Base-by-base conservation (phyloP, 2,329 filamentous ascomycete genomes). In the Aureobasidium sp. region DNA sequence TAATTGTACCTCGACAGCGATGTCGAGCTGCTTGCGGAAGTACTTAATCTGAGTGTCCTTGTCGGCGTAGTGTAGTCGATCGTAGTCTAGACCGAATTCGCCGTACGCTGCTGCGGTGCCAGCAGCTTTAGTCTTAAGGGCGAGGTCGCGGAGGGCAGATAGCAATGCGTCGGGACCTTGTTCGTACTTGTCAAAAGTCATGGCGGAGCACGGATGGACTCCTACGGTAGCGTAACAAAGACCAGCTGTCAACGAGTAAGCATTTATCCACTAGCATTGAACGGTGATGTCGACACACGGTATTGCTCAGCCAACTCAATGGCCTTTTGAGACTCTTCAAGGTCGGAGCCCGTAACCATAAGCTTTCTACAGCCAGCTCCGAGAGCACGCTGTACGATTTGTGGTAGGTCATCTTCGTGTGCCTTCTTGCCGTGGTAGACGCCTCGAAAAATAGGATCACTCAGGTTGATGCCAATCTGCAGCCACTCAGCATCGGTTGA, bases 1-100 rank as follows among this genome's bases (percentile, higher is more conserved):
- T 17, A 96, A 78, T 67, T 90, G 88, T 3, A 93, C 82, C 52
- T 85, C 82, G 6, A 88, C 83, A 0, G 90, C 91, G 3, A 97
- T 80, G 62, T 88, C 83, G 4, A 97, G 82, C 73, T 99, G 94
- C 7, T 84, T 83, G 46, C 87, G 85, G 73, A 99, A 99, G 64
- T 90, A 91, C 70, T 91, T 87, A 34, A 92, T 79, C 74, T 99
- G 94, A 17, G 87, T 83, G 27, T 87, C 86, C 70, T 87, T 89
- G 42, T 87, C 84, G 70, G 89, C 91, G 69, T 92, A 87, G 69
- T 90, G 89, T 39, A 99, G 78, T 1, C 94, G 86, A 76, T 99
- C 94, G 72, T 97, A 99, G 76, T 99, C 94, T 4, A 99, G 87
- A 1, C 94, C 94, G 65, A 99, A 91, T 75, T 99, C 94, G 53